Evolutionary conservation across 129 eudicot species (phyloP), one percentile per base, ranked within the genome.

Genomic region (Artemisia tridentata): DNA sequence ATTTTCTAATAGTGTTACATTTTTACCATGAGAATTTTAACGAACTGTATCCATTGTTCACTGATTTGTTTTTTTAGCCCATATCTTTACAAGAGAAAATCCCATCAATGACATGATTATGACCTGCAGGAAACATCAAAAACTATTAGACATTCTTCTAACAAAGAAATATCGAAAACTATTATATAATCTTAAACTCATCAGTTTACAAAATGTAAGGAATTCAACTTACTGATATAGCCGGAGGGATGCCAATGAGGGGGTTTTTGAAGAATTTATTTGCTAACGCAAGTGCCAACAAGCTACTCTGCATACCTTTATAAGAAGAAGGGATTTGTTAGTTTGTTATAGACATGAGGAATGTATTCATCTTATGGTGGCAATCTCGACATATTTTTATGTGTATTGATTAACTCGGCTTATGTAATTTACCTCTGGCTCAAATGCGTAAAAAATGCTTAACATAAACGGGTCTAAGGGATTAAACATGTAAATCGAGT

Each of bases 221-320:
- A 65, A 4, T 41, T 53, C 14, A 56, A 72, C 92, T 85, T 81
- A 88, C 97, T 16, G 96, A 91, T 56, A 88, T 91, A 6, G 97
- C 97, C 11, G 97, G 97, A 65, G 95, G 95, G 63, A 91, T 85
- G 18, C 92, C 75, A 47, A 91, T 92, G 14, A 88, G 84, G 0
- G 97, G 95, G 77, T 91, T 91, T 74, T 85, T 75, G 68, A 91
- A 91, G 47, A 91, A 91, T 50, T 56, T 88, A 78, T 91, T 91
- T 31, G 97, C 97, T 68, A 91, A 90, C 63, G 97, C 95, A 52
- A 91, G 92, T 43, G 92, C 97, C 65, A 91, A 67, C 76, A 91
- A 86, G 68, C 97, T 88, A 81, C 97, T 91, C 77, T 91, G 97
- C 97, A 91, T 91, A 21, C 97, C 97, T 87, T 16, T 58, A 43